Conservation (phyloP, 192 early-diverging fungal species). For the Thamnidium elegans region DNA sequence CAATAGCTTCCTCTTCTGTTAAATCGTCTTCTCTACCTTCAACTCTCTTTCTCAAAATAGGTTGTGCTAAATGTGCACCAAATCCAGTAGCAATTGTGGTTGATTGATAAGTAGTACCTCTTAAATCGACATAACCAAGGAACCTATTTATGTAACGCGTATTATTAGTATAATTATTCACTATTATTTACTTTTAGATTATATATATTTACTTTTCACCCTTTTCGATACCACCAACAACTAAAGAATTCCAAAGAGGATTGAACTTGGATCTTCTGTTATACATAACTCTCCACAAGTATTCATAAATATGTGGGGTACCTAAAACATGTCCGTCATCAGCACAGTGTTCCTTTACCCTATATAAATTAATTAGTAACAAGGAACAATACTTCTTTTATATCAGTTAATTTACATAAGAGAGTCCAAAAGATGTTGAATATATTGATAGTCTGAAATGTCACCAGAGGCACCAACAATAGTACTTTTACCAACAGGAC, state of each 20-base stretch:
- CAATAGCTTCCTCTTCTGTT: slow-evolving; percentile 85
- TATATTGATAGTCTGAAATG: slow-evolving; percentile 91
- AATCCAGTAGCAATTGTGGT: slow-evolving; percentile 93
- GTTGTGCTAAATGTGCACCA: slow-evolving; percentile 86
- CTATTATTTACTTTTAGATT: neutral
- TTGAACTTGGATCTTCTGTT: slow-evolving; percentile 81
- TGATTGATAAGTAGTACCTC: slow-evolving; percentile 91
- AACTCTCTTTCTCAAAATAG: slow-evolving; percentile 87
- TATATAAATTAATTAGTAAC: slow-evolving; percentile 24
- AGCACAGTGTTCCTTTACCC: slow-evolving; percentile 82
- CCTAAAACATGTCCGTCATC: slow-evolving; percentile 88
- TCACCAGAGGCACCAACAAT: slow-evolving; percentile 90
- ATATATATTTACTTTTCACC: slow-evolving; percentile 57
- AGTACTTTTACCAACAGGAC: slow-evolving; percentile 79
- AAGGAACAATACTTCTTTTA: neutral
- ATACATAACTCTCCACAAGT: slow-evolving; percentile 90
- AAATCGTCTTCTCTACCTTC: slow-evolving; percentile 84
- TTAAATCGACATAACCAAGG: slow-evolving; percentile 89
- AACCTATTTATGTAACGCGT: slow-evolving; percentile 42
- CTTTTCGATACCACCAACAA: slow-evolving; percentile 84
- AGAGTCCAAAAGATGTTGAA: slow-evolving; percentile 78
- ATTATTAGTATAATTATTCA: neutral
- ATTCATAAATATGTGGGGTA: slow-evolving; percentile 88
- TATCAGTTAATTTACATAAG: slow-evolving; percentile 53
- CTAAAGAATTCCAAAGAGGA: slow-evolving; percentile 94